Evolutionary conservation across 2,329 filamentous ascomycete genomes (phyloP), one percentile per base, ranked within the genome.

Genomic region (Fusarium mangiferae): DNA sequence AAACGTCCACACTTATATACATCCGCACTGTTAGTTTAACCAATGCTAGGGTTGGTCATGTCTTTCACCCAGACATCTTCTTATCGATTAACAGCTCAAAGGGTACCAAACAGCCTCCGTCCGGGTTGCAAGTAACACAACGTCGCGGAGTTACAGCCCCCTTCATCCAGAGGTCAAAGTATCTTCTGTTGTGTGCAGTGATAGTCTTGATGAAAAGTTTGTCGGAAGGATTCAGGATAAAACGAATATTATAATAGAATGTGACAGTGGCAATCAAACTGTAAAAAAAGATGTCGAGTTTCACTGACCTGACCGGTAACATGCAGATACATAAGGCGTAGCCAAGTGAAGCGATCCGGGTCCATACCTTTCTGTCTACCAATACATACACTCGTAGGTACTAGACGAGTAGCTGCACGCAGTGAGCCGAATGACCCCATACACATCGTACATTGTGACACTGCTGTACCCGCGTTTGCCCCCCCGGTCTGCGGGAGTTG

Each of bases 401-500:
- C 44, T 35, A 46, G 59, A 64, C 44, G 56, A 70, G 38, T 8
- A 65, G 30, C 33, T 48, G 28, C 18, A 60, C 24, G 30, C 18
- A 45, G 35, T 56, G 44, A 68, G 69, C 39, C 56, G 46, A 62
- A 60, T 59, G 67, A 68, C 48, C 41, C n/a, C 44, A 56, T 74
- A 59, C 61, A 48, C 65, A 75, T 75, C 58, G 65, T 51, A 75
- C 72, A 75, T 61, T 67, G 72, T 75, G 61, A 73, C 58, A 75
- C 72, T 75, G 18, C 46, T 38, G 36, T 41, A 62, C 74, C 63
- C 68, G 57, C 45, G 55, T 59, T 73, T 70, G 42, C 28, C 61
- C 62, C 62, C 30, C 52, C 26, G 48, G 22, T 35, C 41, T 28
- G n/a, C 18, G 35, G 35, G 24, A 33, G 36, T 24, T 33, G 62